These are phyloP conservation scores for Didymella pomorum DNA, from an alignment of 2,329 filamentous ascomycete genomes.

Conservation along the genomic window DNA sequence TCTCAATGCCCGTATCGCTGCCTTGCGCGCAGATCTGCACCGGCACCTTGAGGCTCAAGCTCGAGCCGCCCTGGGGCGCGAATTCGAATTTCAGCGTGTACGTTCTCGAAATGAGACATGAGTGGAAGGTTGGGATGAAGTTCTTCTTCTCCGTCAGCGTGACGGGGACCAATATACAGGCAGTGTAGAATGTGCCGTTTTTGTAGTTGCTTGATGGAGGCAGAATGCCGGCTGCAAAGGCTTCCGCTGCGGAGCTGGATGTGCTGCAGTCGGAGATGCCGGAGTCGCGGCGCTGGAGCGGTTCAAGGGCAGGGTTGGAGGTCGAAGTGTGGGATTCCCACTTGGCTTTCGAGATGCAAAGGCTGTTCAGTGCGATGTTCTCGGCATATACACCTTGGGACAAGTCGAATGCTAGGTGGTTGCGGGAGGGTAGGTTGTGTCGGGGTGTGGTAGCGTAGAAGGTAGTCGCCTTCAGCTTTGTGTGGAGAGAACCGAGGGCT, in stretches of 20 bases:
- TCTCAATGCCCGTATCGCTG: conserved; percentile 45
- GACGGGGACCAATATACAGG: conserved; percentile 69
- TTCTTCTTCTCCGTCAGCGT: conserved; percentile 66
- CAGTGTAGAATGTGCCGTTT: conserved; percentile 63
- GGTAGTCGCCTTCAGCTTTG: conserved; percentile 65
- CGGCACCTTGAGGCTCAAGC: conserved; percentile 54
- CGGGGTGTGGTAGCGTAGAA: conserved; percentile 64
- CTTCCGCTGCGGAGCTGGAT: conserved; percentile 21
- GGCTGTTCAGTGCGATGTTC: conserved; percentile 61
- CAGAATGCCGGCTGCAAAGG: conserved; percentile 43
- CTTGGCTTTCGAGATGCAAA: conserved; percentile 64
- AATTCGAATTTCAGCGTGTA: conserved; percentile 69
- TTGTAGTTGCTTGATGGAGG: conserved; percentile 53
- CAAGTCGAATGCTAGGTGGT: conserved; percentile 54
- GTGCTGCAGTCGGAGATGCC: conserved; percentile 49
- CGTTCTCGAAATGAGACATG: conserved; percentile 69
- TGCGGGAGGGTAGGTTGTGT: conserved; percentile 57
- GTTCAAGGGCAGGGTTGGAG: conserved; percentile 40
- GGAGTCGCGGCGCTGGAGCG: conserved; percentile 52
- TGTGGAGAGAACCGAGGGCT: conserved; percentile 59
- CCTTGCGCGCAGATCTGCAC: conserved; percentile 55
- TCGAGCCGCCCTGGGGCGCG: conserved; percentile 53
- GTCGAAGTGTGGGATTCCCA: conserved; percentile 61
- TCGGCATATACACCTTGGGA: conserved; percentile 63
- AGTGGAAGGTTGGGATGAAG: conserved; percentile 74